Evolutionary conservation across 2,329 filamentous ascomycete genomes (phyloP), one percentile per base, ranked within the genome.

Genomic region (Chrysosporium keratinophilum): DNA sequence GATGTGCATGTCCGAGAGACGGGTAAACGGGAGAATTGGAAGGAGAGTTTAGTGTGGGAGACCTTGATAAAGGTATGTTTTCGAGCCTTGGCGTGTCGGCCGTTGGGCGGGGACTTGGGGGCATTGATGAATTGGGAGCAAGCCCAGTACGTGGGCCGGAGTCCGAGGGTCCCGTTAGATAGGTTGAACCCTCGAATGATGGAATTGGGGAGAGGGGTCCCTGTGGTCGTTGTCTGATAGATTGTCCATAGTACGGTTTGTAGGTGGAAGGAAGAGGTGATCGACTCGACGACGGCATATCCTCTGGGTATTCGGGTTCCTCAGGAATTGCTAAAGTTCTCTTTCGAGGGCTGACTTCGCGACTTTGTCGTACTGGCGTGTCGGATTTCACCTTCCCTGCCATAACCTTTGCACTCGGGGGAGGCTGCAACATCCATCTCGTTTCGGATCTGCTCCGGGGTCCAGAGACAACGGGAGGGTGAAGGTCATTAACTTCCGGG

Each of bases 341-440:
- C 15, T 37, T 45, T 9, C 34, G 35, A 23, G 43, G 43, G 28
- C 54, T 57, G 14, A 31, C 17, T 5, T 49, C 44, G 35, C 57
- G 56, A 52, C 59, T 63, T 40, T 59, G 60, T 37, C 57, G 60
- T 40, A 60, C 57, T 20, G 63, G 61, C 9, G 58, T 49, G 47
- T 57, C 59, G 33, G 63, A 63, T 3, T 61, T 63, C 50, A 87
- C 80, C 67, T 90, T 93, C 60, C 89, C 90, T 59, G 85, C 86
- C 90, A 96, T 96, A 56, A 95, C 77, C 67, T 85, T 89, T 54
- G 90, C 88, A 34, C 84, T 81, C n/a, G 90, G 90, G 1, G 89
- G 88, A 1, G 90, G 90, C 64, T 95, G 88, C 50, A 95, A 74
- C 89, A 96, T 95, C 90, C 90, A 96, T 64, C 78, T 79, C 52